Evolutionary conservation across 768 basidiomycete species (phyloP), one percentile per base, ranked within the genome.

Genomic region (Boletus vinaceobasis): DNA sequence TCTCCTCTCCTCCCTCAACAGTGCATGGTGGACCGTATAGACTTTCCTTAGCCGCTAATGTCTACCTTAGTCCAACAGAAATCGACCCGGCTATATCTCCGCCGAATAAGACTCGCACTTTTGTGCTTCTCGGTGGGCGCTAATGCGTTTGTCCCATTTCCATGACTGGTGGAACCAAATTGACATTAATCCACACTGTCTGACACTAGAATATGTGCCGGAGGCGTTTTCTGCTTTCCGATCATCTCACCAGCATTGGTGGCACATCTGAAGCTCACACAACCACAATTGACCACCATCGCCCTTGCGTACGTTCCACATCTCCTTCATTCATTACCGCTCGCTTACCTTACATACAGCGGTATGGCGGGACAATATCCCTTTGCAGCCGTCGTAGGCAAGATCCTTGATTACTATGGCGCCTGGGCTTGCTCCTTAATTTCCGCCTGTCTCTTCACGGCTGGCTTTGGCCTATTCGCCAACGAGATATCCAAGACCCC

Each of bases 281-380:
- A 92, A 65, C 82, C 87, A 7, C 90, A 93, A 60, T 69, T 92
- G 53, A 90, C 88, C 15, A 87, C 87, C 3, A 85, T 93, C 50
- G 84, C 81, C 14, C 75, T 92, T 21, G 87, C 85, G 90, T 91
- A 71, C 73, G 85, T 67, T 21, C 27, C 86, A 65, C 73, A 78
- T 68, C 15, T 39, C 26, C 32, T 10, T 23, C 37, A 11, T 23
- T 7, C 17, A 38, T 15, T 52, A 37, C 53, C 31, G 4, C 13
- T 38, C 6, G 23, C 54, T 60, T 37, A 62, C 13, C 5, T 17
- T 9, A 32, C 31, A 50, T 37, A 35, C 48, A 92, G 90, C n/a
- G 90, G 87, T 3, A 84, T 93, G 79, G 79, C 84, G 57, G 86
- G 88, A 5, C 89, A 92, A 73, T 92, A 93, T 67, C 88, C 88